phyloP scores from a whole-genome alignment of 2,329 filamentous ascomycete species.

The Sclerotinia minor region DNA sequence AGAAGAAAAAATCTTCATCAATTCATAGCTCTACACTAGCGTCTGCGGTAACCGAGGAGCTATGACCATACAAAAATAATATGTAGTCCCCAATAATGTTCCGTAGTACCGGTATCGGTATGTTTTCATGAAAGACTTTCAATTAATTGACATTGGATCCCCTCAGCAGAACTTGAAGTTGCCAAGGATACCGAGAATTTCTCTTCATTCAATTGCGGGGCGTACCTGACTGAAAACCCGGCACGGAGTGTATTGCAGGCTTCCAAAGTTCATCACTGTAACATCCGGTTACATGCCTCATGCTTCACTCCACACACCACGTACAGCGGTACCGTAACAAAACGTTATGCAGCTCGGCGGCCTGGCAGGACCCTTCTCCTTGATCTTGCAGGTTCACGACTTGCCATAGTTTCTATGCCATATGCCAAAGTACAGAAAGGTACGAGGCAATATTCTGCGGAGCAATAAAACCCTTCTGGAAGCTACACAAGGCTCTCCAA shows the following conservation, averaged over 20 bases:
- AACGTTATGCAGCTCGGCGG: conserved; percentile 4
- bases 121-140: background rate
- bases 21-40: conserved; percentile 15
- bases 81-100: background rate
- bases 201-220: background rate
- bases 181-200: background rate
- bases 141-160: background rate
- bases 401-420: background rate
- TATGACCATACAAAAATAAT: conserved; percentile 5
- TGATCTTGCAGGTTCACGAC: conserved; percentile 3
- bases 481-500: conserved; percentile 4
- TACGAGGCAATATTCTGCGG: background rate
- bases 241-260: background rate
- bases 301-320: background rate
- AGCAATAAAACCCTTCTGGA: background rate
- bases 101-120: too few relatives aligned
- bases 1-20: conserved; percentile 7
- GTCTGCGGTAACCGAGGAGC: conserved; percentile 11
- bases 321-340: background rate
- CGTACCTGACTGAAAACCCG: background rate
- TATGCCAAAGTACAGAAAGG: background rate
- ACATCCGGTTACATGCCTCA: background rate
- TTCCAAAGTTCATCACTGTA: background rate
- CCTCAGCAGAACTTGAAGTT: background rate
- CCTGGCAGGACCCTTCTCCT: conserved; percentile 3